Percentiles rank a stretch among this genome's conserved stretches.
Conservation (phyloP, 495 filamentous ascomycete genomes). For the Aspergillus campestris region DNA sequence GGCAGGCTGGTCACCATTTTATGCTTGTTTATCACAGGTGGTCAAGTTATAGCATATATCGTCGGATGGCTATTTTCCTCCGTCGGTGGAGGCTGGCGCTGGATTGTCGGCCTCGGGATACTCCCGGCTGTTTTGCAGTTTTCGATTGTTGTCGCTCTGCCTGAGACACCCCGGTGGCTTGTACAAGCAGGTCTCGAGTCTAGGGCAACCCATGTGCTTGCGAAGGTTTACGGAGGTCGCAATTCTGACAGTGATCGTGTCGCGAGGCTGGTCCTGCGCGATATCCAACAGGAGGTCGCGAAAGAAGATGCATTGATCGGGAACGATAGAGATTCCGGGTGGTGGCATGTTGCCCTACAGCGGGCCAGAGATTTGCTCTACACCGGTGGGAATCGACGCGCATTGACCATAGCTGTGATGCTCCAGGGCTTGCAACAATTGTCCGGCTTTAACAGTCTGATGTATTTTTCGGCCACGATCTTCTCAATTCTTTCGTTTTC, state of each 20-base stretch:
- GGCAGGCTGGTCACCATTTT: conserved; percentile 72
- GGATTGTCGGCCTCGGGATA: conserved; percentile 83
- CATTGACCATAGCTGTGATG: conserved; percentile 74
- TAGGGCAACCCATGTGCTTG: conserved; percentile 54
- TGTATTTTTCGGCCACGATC: conserved; percentile 93
- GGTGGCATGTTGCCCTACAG: conserved; percentile 24
- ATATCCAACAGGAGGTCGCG: conserved; percentile 59
- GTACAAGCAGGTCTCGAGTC: conserved; percentile 53
- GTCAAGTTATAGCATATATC: conserved; percentile 80
- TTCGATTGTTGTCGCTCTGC: conserved; percentile 55
- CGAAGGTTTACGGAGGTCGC: conserved; percentile 50
- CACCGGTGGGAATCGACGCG: conserved; percentile 62
- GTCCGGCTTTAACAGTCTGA: conserved; percentile 86
- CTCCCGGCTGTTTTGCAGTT: conserved; percentile 66
- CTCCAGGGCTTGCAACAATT: conserved; percentile 85
- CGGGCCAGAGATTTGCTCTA: conserved; percentile 48
- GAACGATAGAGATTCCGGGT: neutral
- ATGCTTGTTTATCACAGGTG: conserved; percentile 72
- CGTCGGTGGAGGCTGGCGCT: conserved; percentile 68
- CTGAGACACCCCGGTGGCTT: conserved; percentile 83
- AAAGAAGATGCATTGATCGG: conserved; percentile 44
- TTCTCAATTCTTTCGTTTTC: conserved; percentile 73
- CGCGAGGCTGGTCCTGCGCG: conserved; percentile 49
- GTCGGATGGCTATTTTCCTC: conserved; percentile 58
- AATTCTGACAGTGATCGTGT: conserved; percentile 33